Evolutionary conservation across 2,329 filamentous ascomycete species (phyloP).

Genomic region (Dothidotthia symphoricarpi): DNA sequence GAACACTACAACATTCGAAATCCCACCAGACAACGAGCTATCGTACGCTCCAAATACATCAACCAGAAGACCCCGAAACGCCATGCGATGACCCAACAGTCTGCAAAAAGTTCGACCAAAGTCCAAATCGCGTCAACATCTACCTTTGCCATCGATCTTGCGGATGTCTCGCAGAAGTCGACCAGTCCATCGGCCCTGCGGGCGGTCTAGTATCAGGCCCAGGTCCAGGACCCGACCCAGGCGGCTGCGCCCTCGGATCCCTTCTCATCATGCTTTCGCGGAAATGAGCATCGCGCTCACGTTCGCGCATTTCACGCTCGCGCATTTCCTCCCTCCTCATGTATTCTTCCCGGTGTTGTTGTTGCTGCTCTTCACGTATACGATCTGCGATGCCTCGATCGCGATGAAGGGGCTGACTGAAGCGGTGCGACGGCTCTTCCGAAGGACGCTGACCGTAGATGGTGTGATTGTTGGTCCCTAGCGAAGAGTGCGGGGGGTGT

Average conservation of each 20-base stretch:
- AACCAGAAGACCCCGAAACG: neutral
- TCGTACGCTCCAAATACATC: neutral
- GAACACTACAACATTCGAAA: too few relatives aligned
- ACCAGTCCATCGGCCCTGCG: slow-evolving; percentile 23
- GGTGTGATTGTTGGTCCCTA: slow-evolving; percentile 27
- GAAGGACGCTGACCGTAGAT: slow-evolving; percentile 28
- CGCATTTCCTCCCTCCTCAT: slow-evolving; percentile 21
- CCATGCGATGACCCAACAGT: neutral
- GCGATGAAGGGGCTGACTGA: slow-evolving; percentile 22
- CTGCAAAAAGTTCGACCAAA: neutral
- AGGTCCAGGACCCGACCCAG: slow-evolving; percentile 13
- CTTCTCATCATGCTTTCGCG: slow-evolving; percentile 20
- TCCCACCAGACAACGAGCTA: too few relatives aligned
- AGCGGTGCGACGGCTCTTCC: slow-evolving; percentile 31
- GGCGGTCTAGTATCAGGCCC: slow-evolving; percentile 9
- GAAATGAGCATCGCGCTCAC: slow-evolving; percentile 21
- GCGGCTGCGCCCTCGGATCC: slow-evolving; percentile 18
- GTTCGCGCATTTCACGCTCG: slow-evolving; percentile 24
- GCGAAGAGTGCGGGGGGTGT: slow-evolving; percentile 33
- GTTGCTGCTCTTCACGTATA: slow-evolving; percentile 32
- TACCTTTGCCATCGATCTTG: slow-evolving; percentile 21
- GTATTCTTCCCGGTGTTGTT: slow-evolving; percentile 29
- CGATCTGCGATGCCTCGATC: slow-evolving; percentile 29
- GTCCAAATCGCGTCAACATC: neutral
- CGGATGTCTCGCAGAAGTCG: slow-evolving; percentile 17